phyloP scores from a whole-genome alignment of 805 yeast genomes.

The Ogataea glucozyma region DNA sequence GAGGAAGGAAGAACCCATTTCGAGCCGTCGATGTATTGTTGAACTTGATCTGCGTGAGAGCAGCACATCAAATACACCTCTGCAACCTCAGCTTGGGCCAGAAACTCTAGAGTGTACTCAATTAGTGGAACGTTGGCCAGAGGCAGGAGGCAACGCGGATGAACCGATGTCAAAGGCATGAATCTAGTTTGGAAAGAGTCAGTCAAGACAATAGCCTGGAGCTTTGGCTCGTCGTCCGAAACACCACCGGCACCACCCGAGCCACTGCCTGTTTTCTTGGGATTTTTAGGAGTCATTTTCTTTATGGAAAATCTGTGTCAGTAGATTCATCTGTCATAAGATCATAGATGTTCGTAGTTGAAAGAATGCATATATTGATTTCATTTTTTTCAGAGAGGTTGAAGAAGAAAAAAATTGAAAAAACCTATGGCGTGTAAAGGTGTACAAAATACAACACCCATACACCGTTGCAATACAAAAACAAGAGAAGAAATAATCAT shows the following conservation, averaged over 20 bases:
- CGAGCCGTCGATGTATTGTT: conserved; percentile 71
- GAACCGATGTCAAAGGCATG: conserved; percentile 83
- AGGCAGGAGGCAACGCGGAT: conserved; percentile 90
- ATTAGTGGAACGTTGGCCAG: conserved; percentile 90
- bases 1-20: conserved; percentile 70
- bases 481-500: background rate
- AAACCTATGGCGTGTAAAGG: background rate
- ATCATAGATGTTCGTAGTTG: too few relatives aligned
- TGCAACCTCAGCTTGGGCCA: conserved; percentile 85
- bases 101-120: conserved; percentile 91
- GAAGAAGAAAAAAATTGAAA: conserved; percentile 3
- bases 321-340: too few relatives aligned
- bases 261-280: conserved; percentile 15
- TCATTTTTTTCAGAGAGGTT: too few relatives aligned
- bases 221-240: conserved; percentile 60
- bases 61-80: conserved; percentile 91
- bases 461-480: too few relatives aligned
- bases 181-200: conserved; percentile 92
- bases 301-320: too few relatives aligned
- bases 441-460: conserved; percentile 3
- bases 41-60: conserved; percentile 86
- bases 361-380: too few relatives aligned
- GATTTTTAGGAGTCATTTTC: conserved; percentile 28
- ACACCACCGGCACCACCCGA: conserved; percentile 6
- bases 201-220: conserved; percentile 92